These are phyloP conservation scores for Penicillium sp. DNA, from an alignment of 2,329 filamentous ascomycete species.

Conservation along the genomic window DNA sequence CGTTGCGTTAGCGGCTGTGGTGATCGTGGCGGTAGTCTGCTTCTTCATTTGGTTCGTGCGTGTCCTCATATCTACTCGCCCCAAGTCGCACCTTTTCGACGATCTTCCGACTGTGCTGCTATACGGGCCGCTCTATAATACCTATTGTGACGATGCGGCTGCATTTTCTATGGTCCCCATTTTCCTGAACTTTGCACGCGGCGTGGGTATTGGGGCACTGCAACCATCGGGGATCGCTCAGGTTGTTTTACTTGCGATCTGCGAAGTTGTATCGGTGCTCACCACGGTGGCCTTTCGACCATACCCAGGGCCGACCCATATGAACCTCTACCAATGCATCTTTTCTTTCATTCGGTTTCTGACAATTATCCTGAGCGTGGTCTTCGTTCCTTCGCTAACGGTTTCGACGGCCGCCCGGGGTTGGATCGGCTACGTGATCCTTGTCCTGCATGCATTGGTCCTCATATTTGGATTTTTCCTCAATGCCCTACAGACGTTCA, in stretches of 20 bases:
- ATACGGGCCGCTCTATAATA: constrained; percentile 94
- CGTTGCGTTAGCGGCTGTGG: constrained; percentile 67
- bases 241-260: constrained; percentile 84
- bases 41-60: constrained; percentile 74
- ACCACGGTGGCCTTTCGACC: constrained; percentile 85
- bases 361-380: constrained; percentile 67
- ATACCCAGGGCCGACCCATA: constrained; percentile 84
- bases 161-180: constrained; percentile 85
- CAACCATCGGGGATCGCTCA: constrained; percentile 91
- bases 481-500: constrained; percentile 80
- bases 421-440: constrained; percentile 91
- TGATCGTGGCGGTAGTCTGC: constrained; percentile 64
- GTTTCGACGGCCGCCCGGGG: constrained; percentile 75
- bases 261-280: constrained; percentile 83
- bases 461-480: constrained; percentile 89
- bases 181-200: constrained; percentile 75
- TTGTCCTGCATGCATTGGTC: constrained; percentile 77
- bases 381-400: constrained; percentile 77
- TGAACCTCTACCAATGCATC: constrained; percentile 91
- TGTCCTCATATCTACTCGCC: constrained; percentile 72
- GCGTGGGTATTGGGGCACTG: constrained; percentile 84
- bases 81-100: constrained; percentile 84
- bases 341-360: constrained; percentile 73
- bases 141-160: constrained; percentile 87
- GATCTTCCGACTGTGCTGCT: constrained; percentile 82